These are phyloP conservation scores for Terana coerulea DNA, from an alignment of 768 basidiomycete species.

Conservation along the genomic window DNA sequence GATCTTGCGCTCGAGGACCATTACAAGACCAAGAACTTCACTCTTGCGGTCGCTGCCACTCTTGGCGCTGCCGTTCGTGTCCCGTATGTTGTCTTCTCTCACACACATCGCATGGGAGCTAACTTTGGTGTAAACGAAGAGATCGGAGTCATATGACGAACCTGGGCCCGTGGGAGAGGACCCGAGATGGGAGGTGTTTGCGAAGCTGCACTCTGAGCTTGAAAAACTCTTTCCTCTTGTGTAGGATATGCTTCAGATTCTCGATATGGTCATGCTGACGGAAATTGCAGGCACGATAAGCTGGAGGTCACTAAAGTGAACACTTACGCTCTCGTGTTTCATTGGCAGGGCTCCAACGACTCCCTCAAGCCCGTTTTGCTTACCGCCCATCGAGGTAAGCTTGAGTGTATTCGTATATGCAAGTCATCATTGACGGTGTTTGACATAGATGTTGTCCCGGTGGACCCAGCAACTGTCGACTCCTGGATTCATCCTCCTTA, in stretches of 20 bases:
- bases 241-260: constrained; percentile 30
- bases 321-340: constrained; percentile 69
- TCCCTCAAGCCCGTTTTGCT: constrained; percentile 67
- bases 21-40: constrained; percentile 33
- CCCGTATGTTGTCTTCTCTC: not conserved
- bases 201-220: constrained; percentile 35
- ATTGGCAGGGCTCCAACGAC: constrained; percentile 63
- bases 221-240: constrained; percentile 56
- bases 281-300: constrained; percentile 43
- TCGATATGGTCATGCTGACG: not conserved
- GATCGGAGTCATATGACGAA: constrained; percentile 43
- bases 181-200: constrained; percentile 38
- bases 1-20: constrained; percentile 28
- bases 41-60: constrained; percentile 28
- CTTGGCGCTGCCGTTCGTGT: constrained; percentile 7
- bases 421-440: not conserved
- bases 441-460: constrained; percentile 56
- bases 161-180: constrained; percentile 44
- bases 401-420: not conserved
- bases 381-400: constrained; percentile 61
- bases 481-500: constrained; percentile 57
- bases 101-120: constrained; percentile 1
- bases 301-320: constrained; percentile 68
- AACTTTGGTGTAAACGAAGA: constrained; percentile 31
- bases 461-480: constrained; percentile 43